These are phyloP conservation scores for Patellifolia procumbens DNA, from an alignment of 179 eudicot species.

Conservation along the genomic window DNA sequence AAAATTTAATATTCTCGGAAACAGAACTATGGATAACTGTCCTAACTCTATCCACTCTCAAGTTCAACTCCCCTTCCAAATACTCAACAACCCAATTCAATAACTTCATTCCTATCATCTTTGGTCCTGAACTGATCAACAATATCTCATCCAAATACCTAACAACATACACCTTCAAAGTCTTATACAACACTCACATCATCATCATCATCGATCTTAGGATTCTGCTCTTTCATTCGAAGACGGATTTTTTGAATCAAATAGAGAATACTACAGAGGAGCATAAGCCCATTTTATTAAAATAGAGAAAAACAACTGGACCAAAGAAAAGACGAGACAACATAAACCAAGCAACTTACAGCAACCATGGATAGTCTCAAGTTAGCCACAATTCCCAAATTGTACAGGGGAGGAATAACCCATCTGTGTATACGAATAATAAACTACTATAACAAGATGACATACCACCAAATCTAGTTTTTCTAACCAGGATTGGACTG, in stretches of 20 bases:
- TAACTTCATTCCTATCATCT: constrained; percentile 64
- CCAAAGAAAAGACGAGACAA: too few species aligned
- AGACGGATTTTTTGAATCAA: constrained; percentile 67
- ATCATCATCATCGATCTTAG: constrained; percentile 32
- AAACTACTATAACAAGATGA: too few species aligned
- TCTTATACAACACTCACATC: constrained; percentile 60
- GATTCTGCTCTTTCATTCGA: constrained; percentile 46
- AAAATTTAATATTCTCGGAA: constrained; percentile 76
- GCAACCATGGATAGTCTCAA: too few species aligned
- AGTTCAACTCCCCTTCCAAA: constrained; percentile 60
- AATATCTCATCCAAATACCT: constrained; percentile 89
- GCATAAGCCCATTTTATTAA: too few species aligned
- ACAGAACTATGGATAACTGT: constrained; percentile 79
- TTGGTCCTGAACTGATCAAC: constrained; percentile 69
- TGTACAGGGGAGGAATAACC: too few species aligned
- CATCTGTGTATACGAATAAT: too few species aligned
- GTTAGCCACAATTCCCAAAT: too few species aligned
- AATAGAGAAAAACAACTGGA: too few species aligned
- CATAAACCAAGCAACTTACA: too few species aligned
- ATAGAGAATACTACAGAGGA: too few species aligned
- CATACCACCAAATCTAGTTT: too few species aligned
- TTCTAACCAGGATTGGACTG: too few species aligned
- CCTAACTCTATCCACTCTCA: constrained; percentile 60
- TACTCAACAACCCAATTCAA: constrained; percentile 54
- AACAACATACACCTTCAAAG: constrained; percentile 71